These are phyloP conservation scores for Aspergillus intermedius DNA, from an alignment of 2,329 filamentous ascomycete species.

Conservation along the genomic window DNA sequence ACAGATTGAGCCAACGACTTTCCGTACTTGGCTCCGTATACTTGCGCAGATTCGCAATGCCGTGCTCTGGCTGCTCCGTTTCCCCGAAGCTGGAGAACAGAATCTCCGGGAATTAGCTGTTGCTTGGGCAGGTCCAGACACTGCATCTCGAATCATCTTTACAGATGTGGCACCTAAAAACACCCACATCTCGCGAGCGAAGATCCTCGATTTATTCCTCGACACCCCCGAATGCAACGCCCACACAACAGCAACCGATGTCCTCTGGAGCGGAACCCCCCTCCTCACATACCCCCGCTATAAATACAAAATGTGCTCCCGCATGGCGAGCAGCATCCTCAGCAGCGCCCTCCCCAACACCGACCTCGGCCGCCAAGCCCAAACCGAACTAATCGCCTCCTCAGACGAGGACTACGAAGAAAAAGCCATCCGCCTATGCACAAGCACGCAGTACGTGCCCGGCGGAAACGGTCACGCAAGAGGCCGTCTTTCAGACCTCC, in stretches of 20 bases:
- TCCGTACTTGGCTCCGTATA: slow-evolving; percentile 91
- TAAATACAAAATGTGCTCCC: slow-evolving; percentile 97
- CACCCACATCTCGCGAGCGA: slow-evolving; percentile 84
- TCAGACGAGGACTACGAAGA: slow-evolving; percentile 81
- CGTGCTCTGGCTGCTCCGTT: slow-evolving; percentile 91
- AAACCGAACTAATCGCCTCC: slow-evolving; percentile 66
- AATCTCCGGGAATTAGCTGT: slow-evolving; percentile 75
- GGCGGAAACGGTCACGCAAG: slow-evolving; percentile 28
- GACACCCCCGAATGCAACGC: slow-evolving; percentile 98
- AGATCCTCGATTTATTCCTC: slow-evolving; percentile 88
- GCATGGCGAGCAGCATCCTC: slow-evolving; percentile 93
- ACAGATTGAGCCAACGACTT: slow-evolving; percentile 93
- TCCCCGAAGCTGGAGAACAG: slow-evolving; percentile 84
- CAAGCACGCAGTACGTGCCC: slow-evolving; percentile 53
- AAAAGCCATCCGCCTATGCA: slow-evolving; percentile 62
- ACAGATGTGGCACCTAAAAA: slow-evolving; percentile 96
- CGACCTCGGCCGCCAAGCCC: slow-evolving; percentile 59
- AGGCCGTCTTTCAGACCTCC: slow-evolving; percentile 71
- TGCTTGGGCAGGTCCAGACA: slow-evolving; percentile 76
- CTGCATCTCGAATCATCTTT: slow-evolving; percentile 82
- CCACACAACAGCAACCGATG: slow-evolving; percentile 93
- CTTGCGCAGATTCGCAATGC: slow-evolving; percentile 78
- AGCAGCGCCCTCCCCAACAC: slow-evolving; percentile 76
- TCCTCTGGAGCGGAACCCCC: slow-evolving; percentile 93
- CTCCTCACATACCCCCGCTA: slow-evolving; percentile 85